Evolutionary conservation across 768 basidiomycete species (phyloP).

Genomic region (Rhodotorula paludigena): DNA sequence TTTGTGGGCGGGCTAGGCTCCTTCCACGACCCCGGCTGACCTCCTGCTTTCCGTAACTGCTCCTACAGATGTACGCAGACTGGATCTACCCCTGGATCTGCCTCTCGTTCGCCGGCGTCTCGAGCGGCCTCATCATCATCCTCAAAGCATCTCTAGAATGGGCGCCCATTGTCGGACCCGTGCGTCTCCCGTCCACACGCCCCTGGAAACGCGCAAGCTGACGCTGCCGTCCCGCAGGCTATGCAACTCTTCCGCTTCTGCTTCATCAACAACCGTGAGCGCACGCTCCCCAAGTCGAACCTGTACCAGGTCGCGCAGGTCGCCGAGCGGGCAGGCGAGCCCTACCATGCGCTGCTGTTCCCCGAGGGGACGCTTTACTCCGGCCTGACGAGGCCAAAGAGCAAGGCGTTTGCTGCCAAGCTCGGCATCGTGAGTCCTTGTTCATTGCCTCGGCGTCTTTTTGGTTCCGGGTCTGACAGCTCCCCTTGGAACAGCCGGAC

Average conservation of each 20-base stretch:
- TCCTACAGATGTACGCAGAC: slow-evolving; percentile 47
- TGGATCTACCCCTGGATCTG: slow-evolving; percentile 79
- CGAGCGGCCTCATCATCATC: slow-evolving; percentile 77
- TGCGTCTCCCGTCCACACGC: not conserved
- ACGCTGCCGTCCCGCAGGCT: slow-evolving; percentile 1
- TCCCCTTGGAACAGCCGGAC: slow-evolving; percentile 60
- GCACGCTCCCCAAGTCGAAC: slow-evolving; percentile 8
- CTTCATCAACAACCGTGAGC: slow-evolving; percentile 25
- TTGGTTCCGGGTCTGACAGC: not conserved
- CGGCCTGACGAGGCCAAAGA: slow-evolving; percentile 74
- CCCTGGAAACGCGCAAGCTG: not conserved
- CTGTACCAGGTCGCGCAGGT: slow-evolving; percentile 3
- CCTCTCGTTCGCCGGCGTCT: slow-evolving; percentile 64
- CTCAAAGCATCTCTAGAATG: slow-evolving; percentile 84
- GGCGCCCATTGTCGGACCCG: slow-evolving; percentile 71
- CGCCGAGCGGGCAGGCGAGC: slow-evolving; percentile 43
- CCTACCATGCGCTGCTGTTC: slow-evolving; percentile 78
- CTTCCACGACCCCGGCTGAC: no score
- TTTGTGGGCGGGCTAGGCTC: no score
- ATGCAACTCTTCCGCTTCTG: slow-evolving; percentile 36
- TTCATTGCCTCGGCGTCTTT: no score
- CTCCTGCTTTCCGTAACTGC: not conserved
- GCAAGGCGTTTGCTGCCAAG: slow-evolving; percentile 81
- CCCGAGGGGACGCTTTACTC: slow-evolving; percentile 95
- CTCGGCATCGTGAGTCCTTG: slow-evolving; percentile 68